Evolutionary conservation across 768 basidiomycete species (phyloP).

Genomic region (Lentinula edodes): DNA sequence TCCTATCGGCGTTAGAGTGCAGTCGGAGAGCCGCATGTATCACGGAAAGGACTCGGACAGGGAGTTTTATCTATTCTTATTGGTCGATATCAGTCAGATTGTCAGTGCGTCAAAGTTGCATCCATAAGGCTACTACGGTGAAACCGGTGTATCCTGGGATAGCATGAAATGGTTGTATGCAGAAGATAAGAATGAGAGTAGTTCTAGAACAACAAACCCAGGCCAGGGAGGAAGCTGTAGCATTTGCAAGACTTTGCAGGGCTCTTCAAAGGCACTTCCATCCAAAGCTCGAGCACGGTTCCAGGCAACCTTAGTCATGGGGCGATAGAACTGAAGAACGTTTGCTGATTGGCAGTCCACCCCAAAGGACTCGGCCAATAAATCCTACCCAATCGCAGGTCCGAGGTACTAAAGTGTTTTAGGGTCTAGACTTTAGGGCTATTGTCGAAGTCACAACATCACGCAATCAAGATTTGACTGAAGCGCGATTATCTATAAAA

Average conservation of each 20-base stretch:
- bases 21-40: not conserved
- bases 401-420: not conserved
- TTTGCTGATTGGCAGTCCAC: not conserved
- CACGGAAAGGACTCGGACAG: not conserved
- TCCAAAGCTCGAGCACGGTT: not conserved
- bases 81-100: too few relatives aligned
- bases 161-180: not conserved
- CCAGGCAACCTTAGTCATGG: not conserved
- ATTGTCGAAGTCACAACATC: not conserved
- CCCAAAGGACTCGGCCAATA: not conserved
- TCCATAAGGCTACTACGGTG: not conserved
- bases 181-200: not conserved
- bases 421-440: not conserved
- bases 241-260: not conserved
- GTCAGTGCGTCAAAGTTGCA: too few relatives aligned
- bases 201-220: not conserved
- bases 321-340: not conserved
- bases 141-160: not conserved
- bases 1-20: not conserved
- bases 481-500: slow-evolving; percentile 7
- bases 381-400: not conserved
- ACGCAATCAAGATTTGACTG: not conserved
- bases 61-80: not conserved
- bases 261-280: not conserved
- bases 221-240: not conserved